Evolutionary conservation across 371 early-diverging fungal genomes (phyloP), one percentile per base, ranked within the genome.

Genomic region (Zopfochytrium polystomum): DNA sequence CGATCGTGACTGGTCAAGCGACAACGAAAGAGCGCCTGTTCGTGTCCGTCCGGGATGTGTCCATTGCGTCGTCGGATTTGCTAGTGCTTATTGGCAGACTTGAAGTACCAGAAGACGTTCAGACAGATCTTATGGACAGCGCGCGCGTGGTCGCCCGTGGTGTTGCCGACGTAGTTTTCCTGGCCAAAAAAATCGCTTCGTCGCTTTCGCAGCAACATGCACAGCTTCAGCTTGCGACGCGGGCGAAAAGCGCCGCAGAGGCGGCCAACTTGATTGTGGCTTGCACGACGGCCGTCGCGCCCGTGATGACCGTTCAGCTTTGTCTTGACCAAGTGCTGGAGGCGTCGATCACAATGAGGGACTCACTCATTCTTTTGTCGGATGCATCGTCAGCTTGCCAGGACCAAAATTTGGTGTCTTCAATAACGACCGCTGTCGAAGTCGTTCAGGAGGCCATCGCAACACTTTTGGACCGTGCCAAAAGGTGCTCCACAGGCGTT

Each of bases 241-340:
- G 74, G 34, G 78, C 78, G 25, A 71, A 68, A 30, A 20, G 51
- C 2, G 62, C 63, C 9, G 70, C 71, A 4, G 75, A 74, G 27
- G 38, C 53, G 18, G 62, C 71, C 0, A 58, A 68, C 20, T 54
- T 65, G 30, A 27, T 79, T 20, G 63, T 71, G 11, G 77, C 80
- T 0, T 70, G 70, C 35, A 68, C 73, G 18, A 51, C 59, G 13
- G 63, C 65, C 2, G 61, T 78, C 0, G 56, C 75, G 13, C 74
- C 77, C 0, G 62, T 65, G 13, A 58, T 80, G 7, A 63, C 57
- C 22, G 57, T 59, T 27, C 60, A 73, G n/a, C 38, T 73, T 9
- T 75, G 78, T 53, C 42, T 67, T 3, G 80, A 78, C 38, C 78
- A 77, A 47, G 55, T 82, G 15, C 34, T 69, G 49, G 76, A 74